Base-by-base conservation (phyloP, 257 asterid genomes). In the Knoxia roxburghii region DNA sequence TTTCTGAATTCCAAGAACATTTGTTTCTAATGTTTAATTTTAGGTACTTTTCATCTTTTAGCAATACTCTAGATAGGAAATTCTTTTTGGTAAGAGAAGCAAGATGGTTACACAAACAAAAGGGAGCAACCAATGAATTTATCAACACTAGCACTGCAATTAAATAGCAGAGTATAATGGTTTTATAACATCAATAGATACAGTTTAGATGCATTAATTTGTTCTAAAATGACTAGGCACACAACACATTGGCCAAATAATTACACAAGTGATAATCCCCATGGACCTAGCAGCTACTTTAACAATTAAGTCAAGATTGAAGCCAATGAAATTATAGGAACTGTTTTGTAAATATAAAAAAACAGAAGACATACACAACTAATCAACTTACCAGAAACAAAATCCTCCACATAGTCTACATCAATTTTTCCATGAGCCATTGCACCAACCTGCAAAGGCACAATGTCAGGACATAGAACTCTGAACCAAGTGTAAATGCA, bases 371-470 rank as follows among this genome's bases (percentile, higher is more conserved):
- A 64, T 59, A 39, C 23, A 56, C 23, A 54, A 33, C 23, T 30
- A 32, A 64, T 52, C 61, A 26, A 67, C 85, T 76, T 81, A 93
- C 97, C 77, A 51, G 98, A 93, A 56, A 93, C 9, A 76, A 78
- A 93, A 70, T 88, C 98, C 52, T 90, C 96, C 0, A 86, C 91
- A 53, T 86, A 84, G 30, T 86, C 93, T 40, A 68, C 82, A 4
- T 85, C 94, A 73, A 88, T 85, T 86, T 86, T 93, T 37, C 98
- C 97, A 77, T 90, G 94, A 65, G 96, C 78, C 98, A 93, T 90
- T 65, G 98, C 97, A 64, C 98, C 98, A 67, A 93, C 84, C 98
- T 93, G 76, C 67, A 73, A 73, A 55, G 37, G 59, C 40, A 73
- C 39, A 56, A 57, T 2, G 61, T 30, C 65, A 54, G 57, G 66